Conservation (phyloP, 345 rosid genomes). For the Eucalyptus sp. region DNA sequence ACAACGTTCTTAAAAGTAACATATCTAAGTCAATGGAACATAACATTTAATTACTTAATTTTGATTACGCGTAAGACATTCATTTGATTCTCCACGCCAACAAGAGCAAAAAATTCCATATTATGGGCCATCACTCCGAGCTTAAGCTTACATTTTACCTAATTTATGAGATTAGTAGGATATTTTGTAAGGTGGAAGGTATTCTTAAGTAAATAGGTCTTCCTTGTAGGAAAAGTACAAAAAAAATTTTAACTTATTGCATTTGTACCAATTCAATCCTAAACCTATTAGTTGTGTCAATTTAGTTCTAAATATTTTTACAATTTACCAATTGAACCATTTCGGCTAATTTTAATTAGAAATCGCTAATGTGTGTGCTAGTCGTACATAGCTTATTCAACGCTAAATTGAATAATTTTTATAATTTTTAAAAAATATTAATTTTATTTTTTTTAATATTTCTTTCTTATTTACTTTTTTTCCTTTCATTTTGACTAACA, state of each 20-base stretch:
- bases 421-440: too few relatives aligned
- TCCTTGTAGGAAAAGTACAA: not conserved
- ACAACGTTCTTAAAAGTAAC: not conserved
- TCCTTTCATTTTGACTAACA: not conserved
- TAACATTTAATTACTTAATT: not conserved
- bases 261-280: not conserved
- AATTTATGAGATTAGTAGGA: not conserved
- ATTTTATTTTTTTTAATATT: too few relatives aligned
- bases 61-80: not conserved
- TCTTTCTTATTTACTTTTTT: not conserved
- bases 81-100: not conserved
- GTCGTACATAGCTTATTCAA: not conserved
- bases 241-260: too few relatives aligned
- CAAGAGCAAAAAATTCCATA: not conserved
- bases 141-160: not conserved
- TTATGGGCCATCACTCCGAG: not conserved
- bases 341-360: fast-evolving
- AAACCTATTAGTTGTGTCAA: not conserved
- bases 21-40: not conserved
- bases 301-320: too few relatives aligned
- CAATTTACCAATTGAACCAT: fast-evolving
- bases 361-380: fast-evolving
- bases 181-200: not conserved
- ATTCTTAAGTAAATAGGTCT: not conserved
- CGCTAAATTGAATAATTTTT: fast-evolving